Evolutionary conservation across 2,329 filamentous ascomycete genomes (phyloP).

Genomic region (Blastomyces emzantsi): DNA sequence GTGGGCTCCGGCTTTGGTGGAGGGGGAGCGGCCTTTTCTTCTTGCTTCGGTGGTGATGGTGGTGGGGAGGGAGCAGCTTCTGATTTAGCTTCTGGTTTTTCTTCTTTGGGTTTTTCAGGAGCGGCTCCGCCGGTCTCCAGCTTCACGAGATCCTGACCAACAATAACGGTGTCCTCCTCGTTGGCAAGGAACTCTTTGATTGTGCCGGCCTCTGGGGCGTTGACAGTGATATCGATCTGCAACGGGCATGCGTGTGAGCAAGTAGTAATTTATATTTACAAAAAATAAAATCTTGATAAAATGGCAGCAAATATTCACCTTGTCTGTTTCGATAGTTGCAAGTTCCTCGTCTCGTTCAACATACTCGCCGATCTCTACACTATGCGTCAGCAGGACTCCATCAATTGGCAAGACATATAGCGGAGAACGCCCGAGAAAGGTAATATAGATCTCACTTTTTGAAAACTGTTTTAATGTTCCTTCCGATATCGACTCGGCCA

Average conservation of each 20-base stretch:
- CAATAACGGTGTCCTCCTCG: slow-evolving; percentile 91
- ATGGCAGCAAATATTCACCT: slow-evolving; percentile 46
- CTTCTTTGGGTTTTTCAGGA: slow-evolving; percentile 40
- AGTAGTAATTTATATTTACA: background rate
- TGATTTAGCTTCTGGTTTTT: slow-evolving; percentile 22
- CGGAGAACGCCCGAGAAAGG: slow-evolving; percentile 8
- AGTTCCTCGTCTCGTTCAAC: slow-evolving; percentile 97
- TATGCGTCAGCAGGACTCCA: background rate
- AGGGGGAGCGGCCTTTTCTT: slow-evolving; percentile 27
- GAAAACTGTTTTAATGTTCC: slow-evolving; percentile 93
- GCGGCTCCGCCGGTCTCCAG: slow-evolving; percentile 63
- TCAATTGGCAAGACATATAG: background rate
- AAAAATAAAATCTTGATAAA: background rate
- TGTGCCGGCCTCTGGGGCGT: slow-evolving; percentile 79
- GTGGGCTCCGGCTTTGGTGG: slow-evolving; percentile 27
- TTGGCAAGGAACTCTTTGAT: slow-evolving; percentile 87
- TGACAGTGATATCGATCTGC: slow-evolving; percentile 93
- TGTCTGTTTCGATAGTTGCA: slow-evolving; percentile 98
- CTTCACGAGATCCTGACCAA: slow-evolving; percentile 83
- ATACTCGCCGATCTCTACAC: slow-evolving; percentile 70
- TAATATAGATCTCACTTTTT: slow-evolving; percentile 49
- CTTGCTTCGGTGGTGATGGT: slow-evolving; percentile 25
- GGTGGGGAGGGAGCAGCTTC: slow-evolving; percentile 18
- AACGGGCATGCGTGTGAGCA: slow-evolving; percentile 4
- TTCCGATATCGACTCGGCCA: slow-evolving; percentile 98